Percentiles rank a stretch among this genome's conserved stretches.
Evolutionary conservation across 2,329 filamentous ascomycete genomes (phyloP).

Genomic region (Colletotrichum chrysophilum): DNA sequence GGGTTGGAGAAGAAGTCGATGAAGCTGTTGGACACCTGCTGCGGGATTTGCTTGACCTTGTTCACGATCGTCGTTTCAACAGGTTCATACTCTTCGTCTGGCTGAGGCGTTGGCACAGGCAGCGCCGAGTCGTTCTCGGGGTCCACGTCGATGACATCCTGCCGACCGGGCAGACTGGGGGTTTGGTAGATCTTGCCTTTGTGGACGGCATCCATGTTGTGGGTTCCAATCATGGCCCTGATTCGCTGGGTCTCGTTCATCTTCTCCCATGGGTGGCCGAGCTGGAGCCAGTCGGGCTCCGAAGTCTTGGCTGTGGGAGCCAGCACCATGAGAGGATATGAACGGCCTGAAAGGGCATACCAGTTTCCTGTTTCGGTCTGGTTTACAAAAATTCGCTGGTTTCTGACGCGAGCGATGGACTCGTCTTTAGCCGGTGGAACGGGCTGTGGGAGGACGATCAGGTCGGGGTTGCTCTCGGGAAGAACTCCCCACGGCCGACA

Average conservation of each 20-base stretch:
- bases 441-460: slow-evolving; percentile 88
- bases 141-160: slow-evolving; percentile 32
- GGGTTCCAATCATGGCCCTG: slow-evolving; percentile 73
- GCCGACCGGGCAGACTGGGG: slow-evolving; percentile 39
- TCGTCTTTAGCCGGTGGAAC: slow-evolving; percentile 63
- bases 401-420: slow-evolving; percentile 56
- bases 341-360: slow-evolving; percentile 89
- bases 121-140: slow-evolving; percentile 38
- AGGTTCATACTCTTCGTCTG: slow-evolving; percentile 24
- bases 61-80: slow-evolving; percentile 50
- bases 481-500: slow-evolving; percentile 73
- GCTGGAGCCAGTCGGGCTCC: slow-evolving; percentile 53
- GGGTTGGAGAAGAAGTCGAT: slow-evolving; percentile 63
- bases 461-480: slow-evolving; percentile 70
- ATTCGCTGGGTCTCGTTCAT: slow-evolving; percentile 54
- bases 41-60: slow-evolving; percentile 55
- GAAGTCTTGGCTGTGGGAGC: slow-evolving; percentile 55
- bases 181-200: slow-evolving; percentile 38
- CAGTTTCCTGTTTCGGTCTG: slow-evolving; percentile 85
- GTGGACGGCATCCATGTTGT: slow-evolving; percentile 57
- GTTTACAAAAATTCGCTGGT: slow-evolving; percentile 81
- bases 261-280: slow-evolving; percentile 42
- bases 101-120: slow-evolving; percentile 30
- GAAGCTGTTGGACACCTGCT: slow-evolving; percentile 53
- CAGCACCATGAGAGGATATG: slow-evolving; percentile 85